A percentile compares a stretch with the other conserved stretches of the same genome.
Conservation (phyloP, 2,329 filamentous ascomycete genomes). For the Ramichloridium luteum region DNA sequence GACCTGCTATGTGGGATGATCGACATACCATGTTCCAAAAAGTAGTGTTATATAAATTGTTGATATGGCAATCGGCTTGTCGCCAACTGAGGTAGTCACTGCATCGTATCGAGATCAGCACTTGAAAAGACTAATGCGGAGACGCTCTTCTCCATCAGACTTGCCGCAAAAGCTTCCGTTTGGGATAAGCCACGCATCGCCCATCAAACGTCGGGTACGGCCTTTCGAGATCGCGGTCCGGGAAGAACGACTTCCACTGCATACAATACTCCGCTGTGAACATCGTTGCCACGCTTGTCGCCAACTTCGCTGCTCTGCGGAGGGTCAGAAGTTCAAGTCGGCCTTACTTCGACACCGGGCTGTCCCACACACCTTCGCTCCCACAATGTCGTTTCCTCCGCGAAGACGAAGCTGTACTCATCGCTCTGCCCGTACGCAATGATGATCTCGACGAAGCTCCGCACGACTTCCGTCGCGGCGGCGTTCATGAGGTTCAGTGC, state of each 20-base stretch:
- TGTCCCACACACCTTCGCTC: constrained; percentile 51
- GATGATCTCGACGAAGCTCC: constrained; percentile 70
- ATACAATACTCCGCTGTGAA: constrained; percentile 87
- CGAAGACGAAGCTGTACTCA: constrained; percentile 58
- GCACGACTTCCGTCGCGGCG: constrained; percentile 73
- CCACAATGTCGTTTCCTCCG: constrained; percentile 65
- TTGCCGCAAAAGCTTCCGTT: constrained; percentile 60
- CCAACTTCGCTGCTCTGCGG: constrained; percentile 69
- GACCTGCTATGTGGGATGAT: too few species aligned
- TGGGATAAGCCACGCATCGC: constrained; percentile 80
- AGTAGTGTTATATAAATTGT: constrained; percentile 95
- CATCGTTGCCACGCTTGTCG: constrained; percentile 80
- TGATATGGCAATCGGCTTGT: constrained; percentile 95
- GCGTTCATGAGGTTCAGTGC: constrained; percentile 91
- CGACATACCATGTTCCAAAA: constrained; percentile 70
- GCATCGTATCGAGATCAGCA: too few species aligned
- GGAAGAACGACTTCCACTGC: constrained; percentile 63
- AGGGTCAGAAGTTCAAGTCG: too few species aligned
- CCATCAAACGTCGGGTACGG: constrained; percentile 88
- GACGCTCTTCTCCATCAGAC: too few species aligned
- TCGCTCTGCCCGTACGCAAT: constrained; percentile 91
- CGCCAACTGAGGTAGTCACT: constrained; percentile 90
- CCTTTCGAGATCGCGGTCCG: constrained; percentile 53
- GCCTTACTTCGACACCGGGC: too few species aligned
- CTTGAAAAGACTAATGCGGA: too few species aligned